Conservation (phyloP, 352 stramenopile genomes). For the Pythium phragmiticola region DNA sequence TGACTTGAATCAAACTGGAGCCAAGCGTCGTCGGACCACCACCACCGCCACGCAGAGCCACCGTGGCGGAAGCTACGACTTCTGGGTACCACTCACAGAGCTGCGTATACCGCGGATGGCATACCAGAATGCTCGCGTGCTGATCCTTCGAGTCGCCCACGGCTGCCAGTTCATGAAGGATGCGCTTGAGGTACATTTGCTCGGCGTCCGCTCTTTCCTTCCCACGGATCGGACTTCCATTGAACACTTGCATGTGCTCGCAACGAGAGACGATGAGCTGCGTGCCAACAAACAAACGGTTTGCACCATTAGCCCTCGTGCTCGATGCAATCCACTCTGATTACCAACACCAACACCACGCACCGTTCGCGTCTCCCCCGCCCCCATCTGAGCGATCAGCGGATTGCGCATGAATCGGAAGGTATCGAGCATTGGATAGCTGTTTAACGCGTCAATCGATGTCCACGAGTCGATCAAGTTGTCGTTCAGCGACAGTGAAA, state of each 20-base stretch:
- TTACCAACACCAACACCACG: background rate
- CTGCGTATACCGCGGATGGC: constrained; percentile 46
- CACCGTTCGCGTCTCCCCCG: constrained; percentile 62
- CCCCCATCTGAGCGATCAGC: constrained; percentile 60
- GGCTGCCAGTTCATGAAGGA: constrained; percentile 66
- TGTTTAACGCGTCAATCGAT: constrained; percentile 73
- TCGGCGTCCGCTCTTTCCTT: constrained; percentile 77
- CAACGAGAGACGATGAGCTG: constrained; percentile 66
- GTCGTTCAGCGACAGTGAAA: constrained; percentile 56
- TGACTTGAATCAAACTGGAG: constrained; percentile 62
- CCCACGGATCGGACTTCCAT: constrained; percentile 52
- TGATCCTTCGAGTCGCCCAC: constrained; percentile 32
- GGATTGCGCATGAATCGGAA: constrained; percentile 73
- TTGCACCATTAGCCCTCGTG: background rate
- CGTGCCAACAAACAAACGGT: background rate
- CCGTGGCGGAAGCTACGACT: constrained; percentile 27
- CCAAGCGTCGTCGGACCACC: constrained; percentile 38
- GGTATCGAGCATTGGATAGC: constrained; percentile 49
- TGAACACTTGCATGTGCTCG: constrained; percentile 51
- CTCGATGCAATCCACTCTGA: background rate
- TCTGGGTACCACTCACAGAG: constrained; percentile 58
- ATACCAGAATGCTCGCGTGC: constrained; percentile 32
- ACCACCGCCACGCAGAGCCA: constrained; percentile 24
- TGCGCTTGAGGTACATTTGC: constrained; percentile 80
- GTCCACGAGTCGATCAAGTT: constrained; percentile 73